Base-by-base conservation (phyloP, 2,329 filamentous ascomycete species). In the Aureobasidium sp. region DNA sequence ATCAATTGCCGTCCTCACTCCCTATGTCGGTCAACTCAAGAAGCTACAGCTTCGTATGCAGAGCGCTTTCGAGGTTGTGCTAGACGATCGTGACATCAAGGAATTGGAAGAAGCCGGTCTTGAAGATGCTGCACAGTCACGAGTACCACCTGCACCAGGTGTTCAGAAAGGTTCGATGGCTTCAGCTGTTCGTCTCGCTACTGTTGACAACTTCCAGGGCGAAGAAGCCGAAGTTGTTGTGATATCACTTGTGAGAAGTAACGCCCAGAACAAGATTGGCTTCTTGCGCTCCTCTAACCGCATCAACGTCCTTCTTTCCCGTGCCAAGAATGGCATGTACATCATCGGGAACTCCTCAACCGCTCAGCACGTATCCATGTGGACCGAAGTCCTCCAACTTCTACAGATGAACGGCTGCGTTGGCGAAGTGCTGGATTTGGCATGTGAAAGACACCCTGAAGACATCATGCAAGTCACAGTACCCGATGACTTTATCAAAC, bases 211-310 rank as follows among this genome's bases (percentile, higher is more conserved):
- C 68, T 94, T 93, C 64, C 91, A 95, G 70, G 92, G 92, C 0
- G 91, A 95, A 72, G 91, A 95, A 71, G 89, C 88, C 1, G 90
- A 92, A 60, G 80, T 95, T 10, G 82, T 95, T 0, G 80, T 95
- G 3, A 80, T 94, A 0, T 92, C 90, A 0, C 80, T 95, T 0
- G 91, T 94, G 0, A 85, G 92, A 50, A 93, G 91, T 77, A 95
- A 95, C 69, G 67, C 75, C 0, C 71, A 84, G 13, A 79, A 78
- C 8, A 86, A 84, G 8, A 85, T 85, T 25, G 92, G 92, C 0
- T 95, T 94, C 66, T 79, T 95, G 1, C 85, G 80, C 29, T 90
- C 89, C 0, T 79, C 84, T 0, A 92, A 94, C 69, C 85, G 91
- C 0, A 89, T 93, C 75, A 92, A 93, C 66, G 90, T 93, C 0